Evolutionary conservation across 148 eudicot genomes (phyloP).

Genomic region (Camellia japonica): DNA sequence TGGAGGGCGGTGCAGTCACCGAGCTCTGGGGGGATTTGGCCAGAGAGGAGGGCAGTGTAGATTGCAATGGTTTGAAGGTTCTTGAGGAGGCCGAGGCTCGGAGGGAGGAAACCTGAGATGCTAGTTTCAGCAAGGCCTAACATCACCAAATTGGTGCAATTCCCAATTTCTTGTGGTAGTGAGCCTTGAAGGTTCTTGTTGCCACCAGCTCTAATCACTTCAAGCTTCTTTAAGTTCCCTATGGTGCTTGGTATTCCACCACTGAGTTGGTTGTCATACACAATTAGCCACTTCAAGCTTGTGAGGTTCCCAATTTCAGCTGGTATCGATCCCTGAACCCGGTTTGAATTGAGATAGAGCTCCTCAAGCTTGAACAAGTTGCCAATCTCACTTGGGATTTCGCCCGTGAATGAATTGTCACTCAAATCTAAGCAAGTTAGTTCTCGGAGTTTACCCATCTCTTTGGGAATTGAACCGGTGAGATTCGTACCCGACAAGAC

Average conservation of each 20-base stretch:
- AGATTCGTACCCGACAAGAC: constrained; percentile 65
- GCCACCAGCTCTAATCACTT: constrained; percentile 78
- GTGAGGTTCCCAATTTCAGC: constrained; percentile 57
- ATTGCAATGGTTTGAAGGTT: constrained; percentile 73
- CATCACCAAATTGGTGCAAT: constrained; percentile 57
- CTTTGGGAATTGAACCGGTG: constrained; percentile 61
- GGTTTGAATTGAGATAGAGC: constrained; percentile 61
- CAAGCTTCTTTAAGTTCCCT: constrained; percentile 52
- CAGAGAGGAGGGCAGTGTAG: constrained; percentile 78
- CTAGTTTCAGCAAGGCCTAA: constrained; percentile 87
- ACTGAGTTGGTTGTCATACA: constrained; percentile 78
- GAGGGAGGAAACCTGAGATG: constrained; percentile 71
- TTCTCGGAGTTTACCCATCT: constrained; percentile 37
- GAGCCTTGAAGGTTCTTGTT: constrained; percentile 78
- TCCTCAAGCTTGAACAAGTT: constrained; percentile 47
- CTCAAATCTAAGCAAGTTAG: constrained; percentile 63
- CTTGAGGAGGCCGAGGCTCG: constrained; percentile 60
- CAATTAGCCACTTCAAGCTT: constrained; percentile 41
- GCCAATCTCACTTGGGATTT: constrained; percentile 60
- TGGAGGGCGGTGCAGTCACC: constrained; percentile 60
- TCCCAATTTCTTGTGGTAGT: constrained; percentile 71
- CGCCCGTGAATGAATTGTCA: constrained; percentile 68
- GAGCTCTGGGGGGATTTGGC: constrained; percentile 77
- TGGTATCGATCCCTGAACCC: constrained; percentile 61
- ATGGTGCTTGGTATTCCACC: constrained; percentile 68